Percentiles rank a stretch among this genome's conserved stretches.
phyloP scores from a whole-genome alignment of 2,329 filamentous ascomycete genomes.

The Trichoderma oligosporum region DNA sequence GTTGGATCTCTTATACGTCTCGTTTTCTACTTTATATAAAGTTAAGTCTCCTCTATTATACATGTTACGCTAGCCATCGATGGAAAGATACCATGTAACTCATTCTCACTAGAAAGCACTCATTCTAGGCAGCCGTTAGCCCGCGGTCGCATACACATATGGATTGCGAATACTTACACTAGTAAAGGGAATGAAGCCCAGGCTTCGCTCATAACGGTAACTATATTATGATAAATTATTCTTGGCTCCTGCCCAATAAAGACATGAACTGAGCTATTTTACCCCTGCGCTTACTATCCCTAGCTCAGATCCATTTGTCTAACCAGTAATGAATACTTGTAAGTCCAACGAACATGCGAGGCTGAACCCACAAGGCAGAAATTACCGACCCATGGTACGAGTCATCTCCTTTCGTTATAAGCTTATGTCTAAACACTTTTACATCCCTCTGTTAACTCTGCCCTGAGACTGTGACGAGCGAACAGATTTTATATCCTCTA shows the following conservation, averaged over 20 bases:
- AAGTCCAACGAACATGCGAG: background rate
- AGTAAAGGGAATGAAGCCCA: background rate
- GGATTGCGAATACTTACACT: background rate
- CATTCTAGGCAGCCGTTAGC: background rate
- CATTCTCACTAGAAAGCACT: background rate
- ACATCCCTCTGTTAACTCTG: no score
- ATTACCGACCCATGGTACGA: no score
- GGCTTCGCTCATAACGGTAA: background rate
- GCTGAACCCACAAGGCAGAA: no score
- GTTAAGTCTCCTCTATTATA: no score
- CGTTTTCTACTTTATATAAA: no score
- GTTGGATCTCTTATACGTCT: no score
- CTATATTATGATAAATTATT: background rate
- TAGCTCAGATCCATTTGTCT: conserved; percentile 3
- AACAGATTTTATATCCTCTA: no score
- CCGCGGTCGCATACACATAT: background rate
- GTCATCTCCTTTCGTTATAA: no score
- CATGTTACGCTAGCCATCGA: no score
- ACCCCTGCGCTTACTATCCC: conserved; percentile 13
- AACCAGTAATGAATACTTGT: background rate
- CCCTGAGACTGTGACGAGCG: no score
- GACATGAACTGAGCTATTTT: conserved; percentile 1
- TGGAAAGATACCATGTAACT: no score
- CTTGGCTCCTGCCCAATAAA: conserved; percentile 5
- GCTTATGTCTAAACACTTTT: no score